These are phyloP conservation scores for Annulohypoxylon bovei DNA, from an alignment of 495 filamentous ascomycete genomes.

Conservation along the genomic window DNA sequence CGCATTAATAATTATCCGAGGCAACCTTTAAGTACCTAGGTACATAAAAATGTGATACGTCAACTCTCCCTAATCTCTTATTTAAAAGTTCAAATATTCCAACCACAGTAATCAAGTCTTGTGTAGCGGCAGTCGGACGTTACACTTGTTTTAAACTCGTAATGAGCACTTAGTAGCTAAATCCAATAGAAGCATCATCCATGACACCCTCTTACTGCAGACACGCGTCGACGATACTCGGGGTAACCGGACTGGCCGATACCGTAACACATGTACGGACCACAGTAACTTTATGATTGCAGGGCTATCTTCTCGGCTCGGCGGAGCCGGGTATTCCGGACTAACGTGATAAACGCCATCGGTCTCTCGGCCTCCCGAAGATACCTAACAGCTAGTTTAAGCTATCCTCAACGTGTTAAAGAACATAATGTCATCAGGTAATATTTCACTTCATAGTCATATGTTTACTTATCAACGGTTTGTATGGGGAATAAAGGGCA, in stretches of 20 bases:
- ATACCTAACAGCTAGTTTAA: background rate
- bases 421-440: background rate
- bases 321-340: background rate
- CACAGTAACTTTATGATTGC: background rate
- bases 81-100: background rate
- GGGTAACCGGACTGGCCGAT: background rate
- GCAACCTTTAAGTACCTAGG: no score
- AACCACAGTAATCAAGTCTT: background rate
- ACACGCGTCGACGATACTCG: slow-evolving; percentile 12
- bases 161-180: background rate
- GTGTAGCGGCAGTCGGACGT: background rate
- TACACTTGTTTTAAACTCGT: background rate
- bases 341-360: background rate
- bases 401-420: background rate
- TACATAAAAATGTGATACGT: no score
- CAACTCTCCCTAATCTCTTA: background rate
- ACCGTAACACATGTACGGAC: slow-evolving; percentile 2
- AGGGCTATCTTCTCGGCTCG: background rate
- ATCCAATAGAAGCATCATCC: background rate
- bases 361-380: background rate
- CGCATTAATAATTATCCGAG: background rate
- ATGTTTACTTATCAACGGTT: no score
- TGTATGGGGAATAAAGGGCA: background rate
- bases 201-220: background rate
- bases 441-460: background rate